Evolutionary conservation across 2,329 filamentous ascomycete species (phyloP).

Genomic region (Pyrenochaeta sp.): DNA sequence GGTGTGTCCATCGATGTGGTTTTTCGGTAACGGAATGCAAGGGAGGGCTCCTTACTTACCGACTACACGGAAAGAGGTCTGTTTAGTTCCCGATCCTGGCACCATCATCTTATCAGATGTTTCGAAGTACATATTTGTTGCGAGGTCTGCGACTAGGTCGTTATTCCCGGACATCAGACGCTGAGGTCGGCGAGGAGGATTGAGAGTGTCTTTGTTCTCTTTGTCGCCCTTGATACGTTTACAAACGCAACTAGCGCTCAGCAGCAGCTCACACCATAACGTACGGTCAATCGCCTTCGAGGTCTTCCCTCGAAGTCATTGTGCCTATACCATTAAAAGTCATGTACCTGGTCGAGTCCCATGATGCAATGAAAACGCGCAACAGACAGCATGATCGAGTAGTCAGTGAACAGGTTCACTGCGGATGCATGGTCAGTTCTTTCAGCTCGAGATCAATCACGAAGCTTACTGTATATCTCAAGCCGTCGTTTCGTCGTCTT

Average conservation of each 20-base stretch:
- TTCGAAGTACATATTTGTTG: background rate
- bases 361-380: background rate
- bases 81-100: background rate
- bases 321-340: background rate
- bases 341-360: background rate
- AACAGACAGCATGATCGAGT: background rate
- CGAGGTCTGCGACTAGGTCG: background rate
- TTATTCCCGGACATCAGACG: background rate
- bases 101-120: background rate
- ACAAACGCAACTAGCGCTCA: background rate
- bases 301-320: background rate
- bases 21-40: background rate
- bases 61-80: background rate
- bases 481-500: background rate
- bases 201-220: background rate
- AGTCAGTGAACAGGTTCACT: background rate
- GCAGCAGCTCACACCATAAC: background rate
- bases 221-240: background rate
- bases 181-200: background rate
- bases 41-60: background rate
- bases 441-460: no score
- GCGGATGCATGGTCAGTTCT: slow-evolving; percentile 1
- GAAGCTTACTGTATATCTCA: background rate
- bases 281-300: background rate
- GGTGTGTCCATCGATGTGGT: background rate